phyloP scores from a whole-genome alignment of 2,329 filamentous ascomycete species.

The Pleoardoris graminearum region DNA sequence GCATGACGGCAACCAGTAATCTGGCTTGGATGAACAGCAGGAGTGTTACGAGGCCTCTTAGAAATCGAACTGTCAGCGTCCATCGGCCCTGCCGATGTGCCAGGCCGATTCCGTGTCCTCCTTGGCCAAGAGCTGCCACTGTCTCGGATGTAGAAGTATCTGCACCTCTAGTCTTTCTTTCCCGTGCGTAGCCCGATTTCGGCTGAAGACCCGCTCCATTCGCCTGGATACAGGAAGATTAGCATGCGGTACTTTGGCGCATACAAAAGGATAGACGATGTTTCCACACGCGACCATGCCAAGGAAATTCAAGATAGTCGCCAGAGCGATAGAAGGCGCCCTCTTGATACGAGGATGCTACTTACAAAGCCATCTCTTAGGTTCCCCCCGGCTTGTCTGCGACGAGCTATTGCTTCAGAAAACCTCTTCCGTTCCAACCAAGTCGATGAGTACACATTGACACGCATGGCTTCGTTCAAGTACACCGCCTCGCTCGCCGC shows the following conservation, averaged over 20 bases:
- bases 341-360: slow-evolving; percentile 32
- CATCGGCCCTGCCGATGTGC: slow-evolving; percentile 77
- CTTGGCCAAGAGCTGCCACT: slow-evolving; percentile 34
- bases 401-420: slow-evolving; percentile 68
- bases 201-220: slow-evolving; percentile 28
- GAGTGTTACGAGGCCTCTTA: slow-evolving; percentile 73
- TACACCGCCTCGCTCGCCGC: slow-evolving; percentile 96
- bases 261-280: too few relatives aligned
- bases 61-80: slow-evolving; percentile 75
- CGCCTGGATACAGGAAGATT: slow-evolving; percentile 43
- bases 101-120: slow-evolving; percentile 72
- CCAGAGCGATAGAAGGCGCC: too few relatives aligned
- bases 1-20: slow-evolving; percentile 58
- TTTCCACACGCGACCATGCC: too few relatives aligned
- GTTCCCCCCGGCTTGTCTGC: slow-evolving; percentile 45
- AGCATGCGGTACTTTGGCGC: too few relatives aligned
- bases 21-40: slow-evolving; percentile 62
- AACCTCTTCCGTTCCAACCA: slow-evolving; percentile 91
- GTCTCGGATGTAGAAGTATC: slow-evolving; percentile 25
- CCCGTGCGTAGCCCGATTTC: slow-evolving; percentile 64
- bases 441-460: slow-evolving; percentile 75
- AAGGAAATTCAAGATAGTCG: too few relatives aligned
- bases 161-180: slow-evolving; percentile 62
- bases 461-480: slow-evolving; percentile 80
- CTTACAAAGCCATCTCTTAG: slow-evolving; percentile 6